Evolutionary conservation across 164 flowering plant genomes (phyloP).

Genomic region (Santalum album): DNA sequence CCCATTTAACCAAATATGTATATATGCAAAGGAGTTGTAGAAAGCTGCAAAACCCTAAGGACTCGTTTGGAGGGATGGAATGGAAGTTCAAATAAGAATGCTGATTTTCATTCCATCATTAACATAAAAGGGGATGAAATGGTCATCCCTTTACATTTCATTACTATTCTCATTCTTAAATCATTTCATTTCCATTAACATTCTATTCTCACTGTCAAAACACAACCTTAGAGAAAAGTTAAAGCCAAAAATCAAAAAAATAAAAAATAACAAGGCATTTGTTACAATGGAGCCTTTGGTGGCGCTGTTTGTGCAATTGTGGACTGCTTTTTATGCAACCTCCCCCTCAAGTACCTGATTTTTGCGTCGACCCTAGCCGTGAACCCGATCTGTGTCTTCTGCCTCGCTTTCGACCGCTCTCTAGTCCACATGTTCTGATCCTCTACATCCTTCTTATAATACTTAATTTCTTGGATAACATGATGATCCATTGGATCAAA

Average conservation of each 20-base stretch:
- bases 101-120: too few species aligned
- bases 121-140: background rate
- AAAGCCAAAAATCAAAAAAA: background rate
- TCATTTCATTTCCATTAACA: too few species aligned
- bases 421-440: slow-evolving; percentile 79
- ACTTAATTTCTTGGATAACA: slow-evolving; percentile 89
- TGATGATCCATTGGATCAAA: slow-evolving; percentile 93
- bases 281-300: slow-evolving; percentile 17
- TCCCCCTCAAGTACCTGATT: slow-evolving; percentile 69
- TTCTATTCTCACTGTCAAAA: too few species aligned
- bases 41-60: slow-evolving; percentile 8
- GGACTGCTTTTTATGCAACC: slow-evolving; percentile 53
- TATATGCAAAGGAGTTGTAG: background rate
- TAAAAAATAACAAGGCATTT: background rate
- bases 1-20: slow-evolving; percentile 6
- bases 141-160: too few species aligned
- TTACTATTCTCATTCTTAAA: too few species aligned
- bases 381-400: slow-evolving; percentile 93
- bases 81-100: too few species aligned
- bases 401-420: slow-evolving; percentile 80
- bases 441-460: slow-evolving; percentile 73
- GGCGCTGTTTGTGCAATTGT: slow-evolving; percentile 8
- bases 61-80: too few species aligned
- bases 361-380: slow-evolving; percentile 92
- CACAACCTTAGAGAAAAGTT: too few species aligned